Conservation (phyloP, 139 green algal species). For the Yamagishiella unicocca region DNA sequence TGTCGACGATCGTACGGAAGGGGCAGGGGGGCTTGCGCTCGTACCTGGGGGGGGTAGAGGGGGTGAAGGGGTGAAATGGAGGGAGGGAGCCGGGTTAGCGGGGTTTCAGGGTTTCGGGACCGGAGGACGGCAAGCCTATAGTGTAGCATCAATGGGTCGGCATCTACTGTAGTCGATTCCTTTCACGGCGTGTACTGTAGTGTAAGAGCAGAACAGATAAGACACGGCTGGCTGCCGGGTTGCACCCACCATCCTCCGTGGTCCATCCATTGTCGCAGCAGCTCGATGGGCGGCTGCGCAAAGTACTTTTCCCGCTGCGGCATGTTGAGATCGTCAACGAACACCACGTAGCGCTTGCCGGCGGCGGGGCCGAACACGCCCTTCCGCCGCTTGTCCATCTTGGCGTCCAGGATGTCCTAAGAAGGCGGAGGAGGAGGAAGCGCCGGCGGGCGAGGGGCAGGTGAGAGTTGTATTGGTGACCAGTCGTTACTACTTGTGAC, state of each 20-base stretch:
- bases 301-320: constrained; percentile 85
- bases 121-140: too few relatives aligned
- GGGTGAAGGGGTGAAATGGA: neutral
- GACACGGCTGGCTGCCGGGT: neutral
- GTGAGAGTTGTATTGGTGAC: too few relatives aligned
- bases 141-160: too few relatives aligned
- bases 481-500: too few relatives aligned
- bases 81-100: neutral
- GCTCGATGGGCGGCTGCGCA: constrained; percentile 88
- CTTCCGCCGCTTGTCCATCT: constrained; percentile 86
- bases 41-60: constrained; percentile 63
- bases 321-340: constrained; percentile 83
- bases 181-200: too few relatives aligned
- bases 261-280: constrained; percentile 90
- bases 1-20: constrained; percentile 80
- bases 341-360: constrained; percentile 74
- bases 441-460: neutral
- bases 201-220: neutral
- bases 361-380: constrained; percentile 69
- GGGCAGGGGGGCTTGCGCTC: constrained; percentile 80
- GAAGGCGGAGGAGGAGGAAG: neutral
- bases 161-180: too few relatives aligned
- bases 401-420: constrained; percentile 82
- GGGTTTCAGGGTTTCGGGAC: too few relatives aligned
- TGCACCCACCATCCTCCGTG: constrained; percentile 74